Conservation (phyloP, 2,329 filamentous ascomycete genomes). For the Ustilaginoidea virens region DNA sequence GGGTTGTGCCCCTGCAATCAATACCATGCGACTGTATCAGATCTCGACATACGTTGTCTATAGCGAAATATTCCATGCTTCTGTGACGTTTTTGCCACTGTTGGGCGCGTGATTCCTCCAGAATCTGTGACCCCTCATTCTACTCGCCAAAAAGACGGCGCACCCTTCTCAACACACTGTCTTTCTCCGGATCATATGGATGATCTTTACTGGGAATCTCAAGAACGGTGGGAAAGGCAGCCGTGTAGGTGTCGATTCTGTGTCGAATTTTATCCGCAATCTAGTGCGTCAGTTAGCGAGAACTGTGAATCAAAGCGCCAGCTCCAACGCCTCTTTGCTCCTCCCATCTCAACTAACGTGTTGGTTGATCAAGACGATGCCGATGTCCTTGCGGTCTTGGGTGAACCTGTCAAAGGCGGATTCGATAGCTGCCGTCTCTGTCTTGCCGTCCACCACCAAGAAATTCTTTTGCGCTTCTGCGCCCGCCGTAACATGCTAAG, state of each 20-base stretch:
- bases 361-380: conserved; percentile 93
- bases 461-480: conserved; percentile 95
- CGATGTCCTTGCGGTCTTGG: conserved; percentile 84
- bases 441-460: conserved; percentile 89
- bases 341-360: conserved; percentile 45
- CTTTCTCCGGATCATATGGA: conserved; percentile 97
- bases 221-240: conserved; percentile 87
- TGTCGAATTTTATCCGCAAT: conserved; percentile 88
- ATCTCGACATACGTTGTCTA: too few relatives aligned
- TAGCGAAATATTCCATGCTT: too few relatives aligned
- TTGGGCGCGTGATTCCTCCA: too few relatives aligned
- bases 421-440: conserved; percentile 76
- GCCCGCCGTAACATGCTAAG: conserved; percentile 74
- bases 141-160: conserved; percentile 53
- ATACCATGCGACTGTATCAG: too few relatives aligned
- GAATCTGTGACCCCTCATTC: conserved; percentile 3
- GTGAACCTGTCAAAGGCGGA: conserved; percentile 82
- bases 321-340: not conserved
- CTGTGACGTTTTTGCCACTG: too few relatives aligned
- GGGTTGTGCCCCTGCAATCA: too few relatives aligned
- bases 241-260: conserved; percentile 79
- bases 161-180: conserved; percentile 87
- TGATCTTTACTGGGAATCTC: conserved; percentile 99
- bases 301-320: not conserved
- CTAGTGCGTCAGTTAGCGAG: too few relatives aligned